phyloP scores from a whole-genome alignment of 768 basidiomycete species.

The Serendipita vermifera region DNA sequence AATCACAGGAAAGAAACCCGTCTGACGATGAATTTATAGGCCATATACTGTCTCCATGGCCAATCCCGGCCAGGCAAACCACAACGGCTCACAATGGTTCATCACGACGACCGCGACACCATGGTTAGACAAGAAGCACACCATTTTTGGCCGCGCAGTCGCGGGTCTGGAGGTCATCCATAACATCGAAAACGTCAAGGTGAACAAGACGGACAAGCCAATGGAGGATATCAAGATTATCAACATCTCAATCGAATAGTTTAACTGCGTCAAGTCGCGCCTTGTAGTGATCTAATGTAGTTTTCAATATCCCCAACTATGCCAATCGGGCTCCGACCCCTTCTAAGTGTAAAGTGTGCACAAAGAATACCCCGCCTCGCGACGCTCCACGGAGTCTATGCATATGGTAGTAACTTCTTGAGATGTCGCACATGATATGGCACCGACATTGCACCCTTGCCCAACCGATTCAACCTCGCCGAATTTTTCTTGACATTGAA shows the following conservation, averaged over 20 bases:
- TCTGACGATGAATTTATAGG: slow-evolving; percentile 27
- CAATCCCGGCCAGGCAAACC: slow-evolving; percentile 64
- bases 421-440: slow-evolving; percentile 2
- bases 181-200: slow-evolving; percentile 81
- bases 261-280: background rate
- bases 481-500: background rate
- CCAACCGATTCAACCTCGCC: background rate
- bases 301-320: too few relatives aligned
- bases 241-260: slow-evolving; percentile 28
- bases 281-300: too few relatives aligned
- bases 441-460: background rate
- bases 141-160: slow-evolving; percentile 82
- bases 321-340: too few relatives aligned
- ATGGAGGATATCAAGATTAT: slow-evolving; percentile 89
- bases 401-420: slow-evolving; percentile 3
- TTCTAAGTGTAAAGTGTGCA: too few relatives aligned
- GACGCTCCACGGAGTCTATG: too few relatives aligned
- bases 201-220: slow-evolving; percentile 74
- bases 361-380: too few relatives aligned
- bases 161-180: slow-evolving; percentile 85
- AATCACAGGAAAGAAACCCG: background rate
- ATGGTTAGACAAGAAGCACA: slow-evolving; percentile 86
- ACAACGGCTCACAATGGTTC: slow-evolving; percentile 97
- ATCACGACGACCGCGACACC: slow-evolving; percentile 91
- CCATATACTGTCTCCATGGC: slow-evolving; percentile 97